phyloP scores from a whole-genome alignment of 257 asterid species.

The Leonotis leonurus region DNA sequence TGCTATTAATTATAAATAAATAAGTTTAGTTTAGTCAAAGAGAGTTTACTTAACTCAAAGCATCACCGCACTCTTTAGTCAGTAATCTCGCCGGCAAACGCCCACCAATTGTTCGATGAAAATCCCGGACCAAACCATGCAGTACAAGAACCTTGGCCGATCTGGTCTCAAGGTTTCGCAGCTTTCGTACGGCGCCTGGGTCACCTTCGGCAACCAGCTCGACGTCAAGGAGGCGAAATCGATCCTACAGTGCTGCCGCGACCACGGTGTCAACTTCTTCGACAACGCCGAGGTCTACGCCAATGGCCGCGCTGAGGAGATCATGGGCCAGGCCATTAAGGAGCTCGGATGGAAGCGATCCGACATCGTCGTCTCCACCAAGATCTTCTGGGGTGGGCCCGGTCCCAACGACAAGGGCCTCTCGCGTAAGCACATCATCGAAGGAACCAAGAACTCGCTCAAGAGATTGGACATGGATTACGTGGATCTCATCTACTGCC shows the following conservation, averaged over 20 bases:
- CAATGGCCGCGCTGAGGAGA: conserved; percentile 94
- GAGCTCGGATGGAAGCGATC: conserved; percentile 96
- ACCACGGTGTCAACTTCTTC: conserved; percentile 85
- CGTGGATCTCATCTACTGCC: conserved; percentile 75
- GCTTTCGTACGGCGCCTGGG: conserved; percentile 94
- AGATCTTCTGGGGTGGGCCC: conserved; percentile 98
- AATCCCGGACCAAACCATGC: conserved; percentile 58
- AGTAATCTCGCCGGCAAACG: not conserved
- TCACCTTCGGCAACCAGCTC: conserved; percentile 91
- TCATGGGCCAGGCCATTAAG: conserved; percentile 94
- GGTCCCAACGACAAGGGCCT: conserved; percentile 96
- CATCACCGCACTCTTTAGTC: too few species aligned
- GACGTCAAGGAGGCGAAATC: conserved; percentile 92
- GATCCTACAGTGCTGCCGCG: conserved; percentile 92
- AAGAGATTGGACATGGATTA: conserved; percentile 90
- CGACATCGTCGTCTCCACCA: conserved; percentile 80
- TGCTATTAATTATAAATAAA: too few species aligned
- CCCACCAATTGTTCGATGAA: conserved; percentile 32
- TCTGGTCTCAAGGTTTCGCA: conserved; percentile 93
- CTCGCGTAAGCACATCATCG: conserved; percentile 81
- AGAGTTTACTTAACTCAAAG: too few species aligned
- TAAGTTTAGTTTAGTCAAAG: too few species aligned
- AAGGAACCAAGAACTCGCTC: conserved; percentile 71
- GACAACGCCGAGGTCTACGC: conserved; percentile 99
- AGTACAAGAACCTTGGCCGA: conserved; percentile 82